Percentiles rank a stretch among this genome's conserved stretches.
phyloP scores from a whole-genome alignment of 805 yeast species.

The Kodamaea jinghongensis region DNA sequence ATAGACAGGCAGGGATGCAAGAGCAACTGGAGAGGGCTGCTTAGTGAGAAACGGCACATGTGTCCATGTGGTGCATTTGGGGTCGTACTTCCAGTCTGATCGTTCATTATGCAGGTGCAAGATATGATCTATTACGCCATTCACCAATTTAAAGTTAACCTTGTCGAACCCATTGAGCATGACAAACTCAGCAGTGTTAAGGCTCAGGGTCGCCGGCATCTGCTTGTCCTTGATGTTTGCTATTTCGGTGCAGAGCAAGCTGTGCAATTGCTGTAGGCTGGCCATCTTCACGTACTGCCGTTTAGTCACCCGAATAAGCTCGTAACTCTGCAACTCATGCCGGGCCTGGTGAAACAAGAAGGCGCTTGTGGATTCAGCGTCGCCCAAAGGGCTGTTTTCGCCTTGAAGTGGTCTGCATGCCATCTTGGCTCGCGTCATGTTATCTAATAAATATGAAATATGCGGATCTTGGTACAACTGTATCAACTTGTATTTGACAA shows the following conservation, averaged over 20 bases:
- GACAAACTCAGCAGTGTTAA: conserved; percentile 1
- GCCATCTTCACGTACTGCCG: conserved; percentile 18
- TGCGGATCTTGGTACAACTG: conserved; percentile 19
- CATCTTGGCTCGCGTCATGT: conserved; percentile 6
- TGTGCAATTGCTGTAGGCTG: conserved; percentile 12
- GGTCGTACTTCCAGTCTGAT: conserved; percentile 24
- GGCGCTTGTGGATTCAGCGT: background rate
- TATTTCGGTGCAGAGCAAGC: background rate
- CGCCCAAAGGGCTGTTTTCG: background rate
- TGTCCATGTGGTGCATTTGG: conserved; percentile 11
- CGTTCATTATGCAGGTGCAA: conserved; percentile 16
- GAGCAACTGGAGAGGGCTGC: background rate
- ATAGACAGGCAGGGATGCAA: conserved; percentile 2
- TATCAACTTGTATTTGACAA: conserved; percentile 16
- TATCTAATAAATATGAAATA: conserved; percentile 17
- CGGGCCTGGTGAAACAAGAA: conserved; percentile 25
- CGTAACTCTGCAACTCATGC: conserved; percentile 22
- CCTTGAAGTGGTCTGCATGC: conserved; percentile 6
- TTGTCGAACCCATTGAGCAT: conserved; percentile 4
- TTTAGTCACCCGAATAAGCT: conserved; percentile 24
- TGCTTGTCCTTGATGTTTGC: background rate
- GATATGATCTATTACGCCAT: conserved; percentile 26
- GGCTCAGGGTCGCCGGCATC: background rate
- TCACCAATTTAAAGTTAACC: conserved; percentile 17
- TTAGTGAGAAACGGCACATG: conserved; percentile 2